Percentiles rank a stretch among this genome's conserved stretches.
These are phyloP conservation scores for Candida rishiriensis DNA, from an alignment of 805 yeast species.

Conservation along the genomic window DNA sequence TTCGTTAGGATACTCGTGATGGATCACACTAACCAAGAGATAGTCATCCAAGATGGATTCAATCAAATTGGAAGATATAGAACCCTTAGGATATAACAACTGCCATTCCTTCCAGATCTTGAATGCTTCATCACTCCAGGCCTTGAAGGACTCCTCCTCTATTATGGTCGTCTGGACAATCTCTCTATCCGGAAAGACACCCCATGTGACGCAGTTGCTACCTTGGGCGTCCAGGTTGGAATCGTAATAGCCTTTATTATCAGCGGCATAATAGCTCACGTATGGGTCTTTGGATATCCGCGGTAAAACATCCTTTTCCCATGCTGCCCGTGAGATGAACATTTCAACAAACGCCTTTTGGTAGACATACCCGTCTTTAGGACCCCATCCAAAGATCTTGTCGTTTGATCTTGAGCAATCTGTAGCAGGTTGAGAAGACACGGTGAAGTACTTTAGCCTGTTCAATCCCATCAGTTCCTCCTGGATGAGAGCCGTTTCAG, in stretches of 20 bases:
- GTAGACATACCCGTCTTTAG: conserved; percentile 78
- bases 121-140: conserved; percentile 96
- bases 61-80: conserved; percentile 57
- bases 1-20: conserved; percentile 75
- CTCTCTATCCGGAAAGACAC: conserved; percentile 88
- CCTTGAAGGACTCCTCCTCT: conserved; percentile 86
- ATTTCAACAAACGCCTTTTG: conserved; percentile 94
- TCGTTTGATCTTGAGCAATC: conserved; percentile 77
- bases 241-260: conserved; percentile 49
- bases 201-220: conserved; percentile 94
- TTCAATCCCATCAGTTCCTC: conserved; percentile 83
- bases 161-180: conserved; percentile 88
- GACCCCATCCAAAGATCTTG: conserved; percentile 96
- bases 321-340: conserved; percentile 67
- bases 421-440: conserved; percentile 95
- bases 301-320: conserved; percentile 54
- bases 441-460: conserved; percentile 69
- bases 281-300: conserved; percentile 44
- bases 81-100: conserved; percentile 58
- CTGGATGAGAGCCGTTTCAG: conserved; percentile 91
- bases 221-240: conserved; percentile 54
- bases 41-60: conserved; percentile 57
- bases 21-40: conserved; percentile 77
- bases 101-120: conserved; percentile 92
- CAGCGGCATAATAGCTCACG: conserved; percentile 75